Evolutionary conservation across 2,329 filamentous ascomycete genomes (phyloP), one percentile per base, ranked within the genome.

Genomic region (Fusarium pseudoanthophilum): DNA sequence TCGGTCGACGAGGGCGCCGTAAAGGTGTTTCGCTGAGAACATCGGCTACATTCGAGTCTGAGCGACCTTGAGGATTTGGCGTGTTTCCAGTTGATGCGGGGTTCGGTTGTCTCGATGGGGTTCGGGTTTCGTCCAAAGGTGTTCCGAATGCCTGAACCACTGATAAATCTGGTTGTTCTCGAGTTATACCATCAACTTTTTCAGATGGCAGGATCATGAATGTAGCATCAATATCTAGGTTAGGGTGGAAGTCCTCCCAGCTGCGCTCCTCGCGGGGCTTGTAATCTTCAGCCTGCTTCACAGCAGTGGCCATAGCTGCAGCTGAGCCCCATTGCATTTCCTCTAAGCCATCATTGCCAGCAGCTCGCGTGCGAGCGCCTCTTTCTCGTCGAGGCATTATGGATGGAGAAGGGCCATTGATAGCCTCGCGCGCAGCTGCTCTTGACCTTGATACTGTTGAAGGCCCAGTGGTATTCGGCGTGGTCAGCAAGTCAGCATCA

Each of bases 191-290:
- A 80, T 98, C 95, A 11, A 98, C 92, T 74, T 97, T 93, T 71
- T 96, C 92, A 4, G 95, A 91, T 55, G 89, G 90, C 79, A 95
- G 95, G 6, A 97, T 87, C 75, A 92, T 90, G 73, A 98, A 92
- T 8, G 89, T 90, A 18, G 88, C 88, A 64, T 97, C 94, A 55
- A 98, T 95, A 83, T 98, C 95, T 59, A 99, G 89, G 78, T 98
- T 94, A 0, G 94, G 95, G 82, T 99, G 96, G 74, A 98, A 98
- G 81, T 99, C 96, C 79, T 98, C 95, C 95, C 95, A 99, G 59
- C 94, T 94, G 71, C 95, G 91, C 84, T 99, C 96, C 83, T 99
- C 96, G 79, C 96, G 89, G 37, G 96, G 96, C 81, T 99, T 99
- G 84, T 98, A 98, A 57, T 95, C 95, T 85, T 98, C 96, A 78